These are phyloP conservation scores for Trichoderma pleuroti DNA, from an alignment of 2,329 filamentous ascomycete genomes.

Conservation along the genomic window DNA sequence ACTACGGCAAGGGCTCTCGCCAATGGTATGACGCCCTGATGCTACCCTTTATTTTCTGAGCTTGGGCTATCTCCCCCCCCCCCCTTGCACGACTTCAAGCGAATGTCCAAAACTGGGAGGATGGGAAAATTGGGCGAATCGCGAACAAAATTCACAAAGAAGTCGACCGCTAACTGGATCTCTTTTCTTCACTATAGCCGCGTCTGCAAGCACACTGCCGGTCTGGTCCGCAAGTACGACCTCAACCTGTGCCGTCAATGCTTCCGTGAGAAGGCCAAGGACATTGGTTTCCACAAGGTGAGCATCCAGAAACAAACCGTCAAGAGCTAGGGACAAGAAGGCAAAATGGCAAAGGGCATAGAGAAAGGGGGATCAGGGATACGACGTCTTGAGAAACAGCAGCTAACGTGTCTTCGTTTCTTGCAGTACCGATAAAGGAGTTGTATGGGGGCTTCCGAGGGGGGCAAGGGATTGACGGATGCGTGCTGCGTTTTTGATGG, in stretches of 20 bases:
- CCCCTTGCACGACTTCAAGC: not conserved
- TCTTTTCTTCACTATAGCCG: slow-evolving; percentile 44
- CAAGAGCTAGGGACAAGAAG: not conserved
- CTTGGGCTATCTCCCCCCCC: no score
- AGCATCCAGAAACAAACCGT: slow-evolving; percentile 24
- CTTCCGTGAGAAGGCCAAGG: slow-evolving; percentile 70
- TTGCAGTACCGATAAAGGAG: slow-evolving; percentile 39
- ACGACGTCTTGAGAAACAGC: not conserved
- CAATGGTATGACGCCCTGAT: slow-evolving; percentile 67
- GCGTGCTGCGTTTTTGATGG: slow-evolving; percentile 25
- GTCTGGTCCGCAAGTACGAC: slow-evolving; percentile 99
- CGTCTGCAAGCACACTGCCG: slow-evolving; percentile 85
- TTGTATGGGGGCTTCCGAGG: slow-evolving; percentile 18
- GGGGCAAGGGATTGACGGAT: slow-evolving; percentile 26
- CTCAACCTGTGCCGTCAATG: slow-evolving; percentile 82
- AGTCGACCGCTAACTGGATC: slow-evolving; percentile 28
- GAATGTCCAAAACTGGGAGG: not conserved
- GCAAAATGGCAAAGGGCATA: not conserved
- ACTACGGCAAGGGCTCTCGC: slow-evolving; percentile 94
- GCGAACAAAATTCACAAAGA: not conserved
- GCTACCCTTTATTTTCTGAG: not conserved
- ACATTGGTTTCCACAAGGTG: slow-evolving; percentile 73
- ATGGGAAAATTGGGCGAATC: not conserved
- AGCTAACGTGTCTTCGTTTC: slow-evolving; percentile 22
- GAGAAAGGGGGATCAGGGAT: not conserved